Evolutionary conservation across 2,329 filamentous ascomycete genomes (phyloP).

Genomic region (Fusarium abutilonis): DNA sequence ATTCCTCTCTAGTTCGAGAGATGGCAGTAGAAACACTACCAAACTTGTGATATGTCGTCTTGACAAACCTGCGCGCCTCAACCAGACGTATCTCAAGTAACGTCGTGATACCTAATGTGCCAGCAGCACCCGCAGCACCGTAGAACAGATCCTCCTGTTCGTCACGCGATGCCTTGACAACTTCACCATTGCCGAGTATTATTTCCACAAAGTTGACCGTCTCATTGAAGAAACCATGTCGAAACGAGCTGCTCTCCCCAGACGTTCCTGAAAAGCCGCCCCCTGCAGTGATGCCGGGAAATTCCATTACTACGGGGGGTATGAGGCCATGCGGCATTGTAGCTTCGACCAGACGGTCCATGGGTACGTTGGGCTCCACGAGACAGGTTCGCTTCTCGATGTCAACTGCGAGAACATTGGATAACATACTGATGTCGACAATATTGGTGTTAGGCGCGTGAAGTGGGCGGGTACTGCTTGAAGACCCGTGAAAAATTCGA

Average conservation of each 20-base stretch:
- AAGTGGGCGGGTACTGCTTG: constrained; percentile 72
- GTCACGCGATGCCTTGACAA: constrained; percentile 58
- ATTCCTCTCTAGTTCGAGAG: constrained; percentile 48
- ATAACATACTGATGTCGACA: constrained; percentile 40
- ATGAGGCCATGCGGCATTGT: constrained; percentile 65
- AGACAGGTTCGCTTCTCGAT: constrained; percentile 38
- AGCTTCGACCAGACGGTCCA: constrained; percentile 70
- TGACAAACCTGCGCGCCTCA: constrained; percentile 63
- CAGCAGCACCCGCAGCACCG: constrained; percentile 67
- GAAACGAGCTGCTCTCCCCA: constrained; percentile 74
- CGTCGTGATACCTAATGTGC: constrained; percentile 69
- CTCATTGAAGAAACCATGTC: constrained; percentile 72
- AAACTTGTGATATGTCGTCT: constrained; percentile 63
- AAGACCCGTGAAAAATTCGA: constrained; percentile 77
- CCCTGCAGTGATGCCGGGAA: constrained; percentile 74
- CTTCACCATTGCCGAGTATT: constrained; percentile 66
- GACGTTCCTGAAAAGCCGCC: constrained; percentile 73
- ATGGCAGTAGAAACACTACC: constrained; percentile 56
- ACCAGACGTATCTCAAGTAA: constrained; percentile 67
- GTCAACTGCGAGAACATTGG: constrained; percentile 30
- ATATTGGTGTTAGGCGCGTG: constrained; percentile 39
- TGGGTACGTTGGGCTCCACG: constrained; percentile 75
- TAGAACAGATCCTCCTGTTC: constrained; percentile 65
- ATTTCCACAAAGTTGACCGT: constrained; percentile 72
- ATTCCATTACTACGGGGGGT: constrained; percentile 75